These are phyloP conservation scores for Hericium erinaceus DNA, from an alignment of 768 basidiomycete genomes.

Conservation along the genomic window DNA sequence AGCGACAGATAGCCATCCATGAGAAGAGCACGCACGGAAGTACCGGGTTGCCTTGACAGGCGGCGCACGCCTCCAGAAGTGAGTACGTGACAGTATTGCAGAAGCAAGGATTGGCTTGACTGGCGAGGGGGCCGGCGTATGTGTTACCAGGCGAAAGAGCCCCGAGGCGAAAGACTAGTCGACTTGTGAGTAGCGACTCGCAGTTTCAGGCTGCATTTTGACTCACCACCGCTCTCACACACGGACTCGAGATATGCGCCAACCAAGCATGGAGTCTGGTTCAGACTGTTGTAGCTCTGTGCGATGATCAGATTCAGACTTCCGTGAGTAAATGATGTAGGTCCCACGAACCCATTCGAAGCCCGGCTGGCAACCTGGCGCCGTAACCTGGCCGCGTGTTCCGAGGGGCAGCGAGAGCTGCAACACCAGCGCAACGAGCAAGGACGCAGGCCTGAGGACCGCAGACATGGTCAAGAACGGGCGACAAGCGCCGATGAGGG, in stretches of 20 bases:
- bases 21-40: too few species aligned
- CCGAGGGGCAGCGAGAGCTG: background rate
- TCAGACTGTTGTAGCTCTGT: slow-evolving; percentile 8
- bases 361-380: background rate
- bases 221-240: background rate
- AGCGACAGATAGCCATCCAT: too few species aligned
- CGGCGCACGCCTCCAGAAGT: too few species aligned
- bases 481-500: background rate
- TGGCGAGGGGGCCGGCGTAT: too few species aligned
- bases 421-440: background rate
- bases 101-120: too few species aligned
- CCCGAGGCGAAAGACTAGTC: too few species aligned
- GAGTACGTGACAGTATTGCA: too few species aligned
- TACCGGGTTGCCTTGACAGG: too few species aligned
- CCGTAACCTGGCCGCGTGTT: background rate
- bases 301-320: background rate
- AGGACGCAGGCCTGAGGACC: background rate
- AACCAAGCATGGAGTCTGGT: slow-evolving; percentile 4
- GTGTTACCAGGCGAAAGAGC: too few species aligned
- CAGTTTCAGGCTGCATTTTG: too few species aligned
- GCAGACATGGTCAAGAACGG: background rate
- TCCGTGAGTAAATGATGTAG: background rate
- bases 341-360: slow-evolving; percentile 8
- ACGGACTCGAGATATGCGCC: background rate
- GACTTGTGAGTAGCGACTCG: too few species aligned